Base-by-base conservation (phyloP, 768 basidiomycete genomes). In the Calocybe cyanea region DNA sequence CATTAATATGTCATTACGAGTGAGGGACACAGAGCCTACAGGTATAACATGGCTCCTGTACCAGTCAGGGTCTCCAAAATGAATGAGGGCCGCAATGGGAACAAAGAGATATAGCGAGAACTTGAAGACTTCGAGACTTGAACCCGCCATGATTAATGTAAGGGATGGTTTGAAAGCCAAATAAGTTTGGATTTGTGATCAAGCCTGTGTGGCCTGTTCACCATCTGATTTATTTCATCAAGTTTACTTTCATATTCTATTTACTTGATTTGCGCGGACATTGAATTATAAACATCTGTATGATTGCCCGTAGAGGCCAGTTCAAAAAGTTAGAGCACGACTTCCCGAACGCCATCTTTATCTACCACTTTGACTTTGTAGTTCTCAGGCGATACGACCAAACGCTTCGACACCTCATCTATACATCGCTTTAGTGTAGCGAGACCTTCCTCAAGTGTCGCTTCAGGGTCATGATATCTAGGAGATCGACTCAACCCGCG, bases 301-400 rank as follows among this genome's bases (percentile, higher is more conserved):
- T n/a, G n/a, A n/a, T n/a, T n/a, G n/a, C n/a, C n/a, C n/a, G n/a
- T n/a, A 53, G 42, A 47, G 43, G 45, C 45, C 24, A 43, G 23
- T 13, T 33, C 25, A 4, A 49, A 23, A 41, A 23, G 23, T 48
- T 70, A 87, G 54, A 95, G 59, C 57, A 90, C 82, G 45, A 94
- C 69, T 55, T 88, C 86, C 44, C 91, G 76, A 19, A 89, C 74
- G 41, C 94, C 94, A 60, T 94, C 87, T 67, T 85, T 92, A 68
- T 96, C 92, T 24, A 96, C 90, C 10, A 96, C 71, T 63, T 92
- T 92, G 54, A 94, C 84, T 63, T 85, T 91, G 72, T 90, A 95
- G 55, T 72, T 83, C 34, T 81, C 85, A 1, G 87, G 83, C 51
- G 80, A 80, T 47, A 95, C 83, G 41, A 89, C 80, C 51, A 92